Evolutionary conservation across 2,329 filamentous ascomycete genomes (phyloP), one percentile per base, ranked within the genome.

Genomic region (Neofusicoccum ribis): DNA sequence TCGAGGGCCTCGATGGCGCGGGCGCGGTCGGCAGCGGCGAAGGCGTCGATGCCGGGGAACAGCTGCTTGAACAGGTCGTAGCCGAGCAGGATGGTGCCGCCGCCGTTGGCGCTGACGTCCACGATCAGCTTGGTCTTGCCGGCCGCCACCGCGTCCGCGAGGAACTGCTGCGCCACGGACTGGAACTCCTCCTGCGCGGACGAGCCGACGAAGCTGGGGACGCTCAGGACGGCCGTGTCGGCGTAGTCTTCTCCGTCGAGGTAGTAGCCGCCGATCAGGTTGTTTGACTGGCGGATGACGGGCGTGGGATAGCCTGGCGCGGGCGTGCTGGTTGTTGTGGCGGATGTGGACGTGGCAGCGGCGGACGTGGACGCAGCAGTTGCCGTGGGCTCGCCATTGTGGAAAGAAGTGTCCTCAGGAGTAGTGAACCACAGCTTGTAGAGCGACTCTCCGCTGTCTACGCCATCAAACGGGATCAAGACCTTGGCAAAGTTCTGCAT

Each of bases 1-100:
- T 81, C 75, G 34, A 82, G 70, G 20, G 79, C 78, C 60, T 84
- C 80, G 43, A 78, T 75, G 5, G 82, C 80, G n/a, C 85, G 80
- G 70, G 85, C 79, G 17, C 86, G 83, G 66, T 77, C 77, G 44
- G 72, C 75, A 3, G 80, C 83, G n/a, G 82, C 82, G 66, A 83
- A 85, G 1, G 80, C 80, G 7, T 81, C 74, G 3, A 81, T 72
- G 5, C 79, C 72, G 0, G 85, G 85, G 74, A 86, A 84, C 1
- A 88, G 76, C 74, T 83, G 78, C 62, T 84, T 84, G 77, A 89
- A 88, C 65, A 89, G 78, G 69, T 88, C 86, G 64, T 86, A 87
- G 9, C 85, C 87, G 47, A 85, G 82, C 14, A 87, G 73, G 59
- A 89, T 83, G 23, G 80, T 82, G 50, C 87, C 87, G 51, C 87